A percentile compares a stretch with the other conserved stretches of the same genome.
Evolutionary conservation across 179 eudicot genomes (phyloP).

Genomic region (Carnegiea gigantea): DNA sequence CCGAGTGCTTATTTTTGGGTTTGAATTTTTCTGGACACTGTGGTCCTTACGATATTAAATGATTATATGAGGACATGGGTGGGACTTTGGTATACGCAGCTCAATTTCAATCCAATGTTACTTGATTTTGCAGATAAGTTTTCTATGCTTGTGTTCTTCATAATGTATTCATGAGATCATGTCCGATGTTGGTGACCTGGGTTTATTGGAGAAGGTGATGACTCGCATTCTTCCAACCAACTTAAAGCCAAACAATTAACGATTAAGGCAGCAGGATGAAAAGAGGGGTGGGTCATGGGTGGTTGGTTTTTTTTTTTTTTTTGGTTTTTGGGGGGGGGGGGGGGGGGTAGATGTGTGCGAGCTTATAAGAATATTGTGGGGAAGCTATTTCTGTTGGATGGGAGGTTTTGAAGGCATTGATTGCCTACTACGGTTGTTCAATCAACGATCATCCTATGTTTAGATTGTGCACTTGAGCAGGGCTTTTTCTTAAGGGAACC

Average conservation of each 20-base stretch:
- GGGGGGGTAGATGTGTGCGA: background rate
- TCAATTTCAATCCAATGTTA: background rate
- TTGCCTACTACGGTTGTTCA: background rate
- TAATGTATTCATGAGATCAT: no score
- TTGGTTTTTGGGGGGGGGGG: no score
- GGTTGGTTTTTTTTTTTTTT: no score
- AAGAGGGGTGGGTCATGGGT: no score
- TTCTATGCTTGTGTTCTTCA: no score
- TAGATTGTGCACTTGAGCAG: background rate
- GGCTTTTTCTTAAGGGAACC: background rate
- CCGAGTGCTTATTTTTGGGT: background rate
- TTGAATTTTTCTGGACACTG: background rate
- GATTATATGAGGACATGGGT: background rate
- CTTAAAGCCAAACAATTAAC: background rate
- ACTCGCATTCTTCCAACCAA: background rate
- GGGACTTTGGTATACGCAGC: background rate
- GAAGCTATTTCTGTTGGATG: background rate
- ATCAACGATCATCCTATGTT: background rate
- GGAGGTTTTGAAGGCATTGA: background rate
- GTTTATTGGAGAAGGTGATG: no score
- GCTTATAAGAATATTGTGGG: background rate
- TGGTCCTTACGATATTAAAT: background rate
- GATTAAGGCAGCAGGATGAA: no score
- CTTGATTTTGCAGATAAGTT: background rate
- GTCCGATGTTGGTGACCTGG: no score